Evolutionary conservation across 75 land plant genomes (phyloP), one percentile per base, ranked within the genome.

Genomic region (Pinus tabuliformis): DNA sequence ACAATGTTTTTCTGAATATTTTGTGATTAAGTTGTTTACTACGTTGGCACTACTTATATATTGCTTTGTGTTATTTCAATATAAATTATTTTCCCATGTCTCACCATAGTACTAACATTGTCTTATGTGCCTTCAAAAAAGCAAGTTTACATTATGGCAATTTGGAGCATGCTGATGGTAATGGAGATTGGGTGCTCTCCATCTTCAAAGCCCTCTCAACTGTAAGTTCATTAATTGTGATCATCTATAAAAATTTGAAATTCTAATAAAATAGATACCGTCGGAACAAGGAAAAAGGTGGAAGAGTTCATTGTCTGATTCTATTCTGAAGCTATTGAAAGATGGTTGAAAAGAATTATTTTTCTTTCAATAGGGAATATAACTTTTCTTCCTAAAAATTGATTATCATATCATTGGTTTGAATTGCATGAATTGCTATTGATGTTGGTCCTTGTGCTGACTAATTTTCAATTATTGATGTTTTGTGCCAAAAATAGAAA

Each of bases 181-280:
- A 93, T 76, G 93, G 91, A 64, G 99, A 96, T 70, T 96, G 97
- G 97, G 99, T 90, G 70, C 72, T 94, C 16, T 92, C 97, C 12
- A 89, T 92, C 52, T 90, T 96, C 73, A 87, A 86, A 8, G 93
- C 97, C 26, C 73, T 96, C 45, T 90, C 95, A 21, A 80, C 85
- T 57, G 91, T 93, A 78, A 80, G 91, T 77, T 72, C 39, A 63
- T 57, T 76, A 3, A 18, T 20, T 21, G 18, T 62, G 18, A 54
- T 76, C 62, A 33, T 59, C 20, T 17, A 39, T 5, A 15, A 58
- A 58, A 58, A 22, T 39, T 73, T 56, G 30, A 60, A 17, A 39
- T 66, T 66, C 17, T 39, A 66, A 16, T 4, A 30, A 37, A 39
- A 37, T 39, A 20, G 22, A 39, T 15, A 20, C 28, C 11, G 0